Percentiles rank a stretch among this genome's conserved stretches.
Evolutionary conservation across 1,139 yeast genomes (phyloP).

Genomic region (Saccharomycopsis hybrid): DNA sequence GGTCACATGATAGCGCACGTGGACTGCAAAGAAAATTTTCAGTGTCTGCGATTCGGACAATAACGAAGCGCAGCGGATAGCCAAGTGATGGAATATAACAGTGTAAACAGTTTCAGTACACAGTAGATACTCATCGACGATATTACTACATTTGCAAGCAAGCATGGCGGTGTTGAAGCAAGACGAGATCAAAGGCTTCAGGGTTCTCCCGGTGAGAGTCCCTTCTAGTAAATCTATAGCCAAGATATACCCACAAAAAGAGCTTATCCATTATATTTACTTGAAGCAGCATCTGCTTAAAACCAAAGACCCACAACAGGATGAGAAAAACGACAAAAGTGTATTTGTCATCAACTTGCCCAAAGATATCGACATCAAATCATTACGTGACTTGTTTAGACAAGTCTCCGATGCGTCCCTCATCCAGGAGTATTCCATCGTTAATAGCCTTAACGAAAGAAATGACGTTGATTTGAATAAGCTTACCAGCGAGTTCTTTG

Average conservation of each 20-base stretch:
- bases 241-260: slow-evolving; percentile 13
- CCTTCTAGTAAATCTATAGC: neutral
- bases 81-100: too few species aligned
- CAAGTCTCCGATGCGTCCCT: slow-evolving; percentile 56
- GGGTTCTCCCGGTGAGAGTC: slow-evolving; percentile 16
- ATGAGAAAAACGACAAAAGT: slow-evolving; percentile 38
- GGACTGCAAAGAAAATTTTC: too few species aligned
- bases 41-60: too few species aligned
- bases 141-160: too few species aligned
- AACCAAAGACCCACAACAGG: slow-evolving; percentile 31
- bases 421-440: slow-evolving; percentile 43
- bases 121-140: too few species aligned
- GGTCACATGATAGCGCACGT: too few species aligned
- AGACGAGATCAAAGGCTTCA: slow-evolving; percentile 21
- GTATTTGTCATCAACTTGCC: slow-evolving; percentile 79
- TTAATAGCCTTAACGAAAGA: slow-evolving; percentile 30
- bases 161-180: slow-evolving; percentile 3
- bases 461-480: slow-evolving; percentile 54
- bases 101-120: too few species aligned
- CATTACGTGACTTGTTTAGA: slow-evolving; percentile 53
- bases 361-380: slow-evolving; percentile 41
- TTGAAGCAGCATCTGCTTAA: slow-evolving; percentile 53
- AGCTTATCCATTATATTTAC: slow-evolving; percentile 43
- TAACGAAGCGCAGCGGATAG: too few species aligned
- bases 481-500: slow-evolving; percentile 54